Conservation (phyloP, 2,329 filamentous ascomycete genomes). For the Clarireedia hainanense region DNA sequence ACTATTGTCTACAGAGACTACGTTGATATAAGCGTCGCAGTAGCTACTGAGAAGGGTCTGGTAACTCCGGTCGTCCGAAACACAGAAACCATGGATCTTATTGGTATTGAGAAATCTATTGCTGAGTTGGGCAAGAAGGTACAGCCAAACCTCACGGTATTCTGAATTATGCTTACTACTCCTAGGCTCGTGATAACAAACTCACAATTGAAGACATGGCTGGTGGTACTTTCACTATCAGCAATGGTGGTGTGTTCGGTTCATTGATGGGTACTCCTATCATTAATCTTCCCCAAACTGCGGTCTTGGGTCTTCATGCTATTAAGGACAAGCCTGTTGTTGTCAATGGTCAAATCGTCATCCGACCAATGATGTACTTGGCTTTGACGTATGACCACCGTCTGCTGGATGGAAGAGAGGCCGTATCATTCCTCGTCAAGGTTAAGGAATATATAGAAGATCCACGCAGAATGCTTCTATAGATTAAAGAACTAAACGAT, state of each 20-base stretch:
- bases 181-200: slow-evolving; percentile 84
- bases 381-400: slow-evolving; percentile 97
- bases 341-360: slow-evolving; percentile 88
- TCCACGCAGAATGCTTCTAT: slow-evolving; percentile 79
- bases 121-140: slow-evolving; percentile 95
- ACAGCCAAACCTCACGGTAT: slow-evolving; percentile 18
- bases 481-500: slow-evolving; percentile 7
- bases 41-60: slow-evolving; percentile 94
- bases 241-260: slow-evolving; percentile 94
- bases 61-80: slow-evolving; percentile 96
- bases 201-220: slow-evolving; percentile 99
- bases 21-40: slow-evolving; percentile 94
- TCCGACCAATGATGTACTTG: slow-evolving; percentile 99
- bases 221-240: slow-evolving; percentile 95
- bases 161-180: slow-evolving; percentile 11
- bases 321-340: slow-evolving; percentile 92
- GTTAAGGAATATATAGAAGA: slow-evolving; percentile 98
- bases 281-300: slow-evolving; percentile 92
- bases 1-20: slow-evolving; percentile 98
- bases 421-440: slow-evolving; percentile 93
- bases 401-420: slow-evolving; percentile 88
- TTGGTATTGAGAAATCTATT: slow-evolving; percentile 85
- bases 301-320: slow-evolving; percentile 86
- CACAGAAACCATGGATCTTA: slow-evolving; percentile 77
- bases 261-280: slow-evolving; percentile 97